Base-by-base conservation (phyloP, 805 yeast genomes). In the Hagleromyces aurorensis region DNA sequence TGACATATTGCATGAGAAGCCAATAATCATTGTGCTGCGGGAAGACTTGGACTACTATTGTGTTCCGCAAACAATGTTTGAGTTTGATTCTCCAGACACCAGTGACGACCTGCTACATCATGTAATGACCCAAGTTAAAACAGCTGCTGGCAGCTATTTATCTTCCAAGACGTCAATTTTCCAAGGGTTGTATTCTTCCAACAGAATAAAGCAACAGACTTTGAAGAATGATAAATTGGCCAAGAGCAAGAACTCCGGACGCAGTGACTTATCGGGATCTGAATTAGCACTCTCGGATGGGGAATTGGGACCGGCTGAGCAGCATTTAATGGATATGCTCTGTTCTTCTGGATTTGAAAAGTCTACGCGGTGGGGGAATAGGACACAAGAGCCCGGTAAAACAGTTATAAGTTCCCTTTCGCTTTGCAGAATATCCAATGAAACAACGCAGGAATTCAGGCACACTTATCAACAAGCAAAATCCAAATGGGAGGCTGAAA, bases 21-120 rank as follows among this genome's bases (percentile, higher is more conserved):
- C 97, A 0, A 79, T 95, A 1, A 78, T 91, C 24, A 85, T 91
- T 33, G 96, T 89, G 4, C 65, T 91, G 32, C 67, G 96, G 39
- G 98, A 91, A 55, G 98, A 91, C 57, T 67, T 91, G 43, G 98
- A 91, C 52, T 91, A 73, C 58, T 91, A 87, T 56, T 83, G 93
- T 40, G 77, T 91, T 11, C 93, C 96, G 3, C 52, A 48, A 29
- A 38, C 39, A 16, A 34, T 42, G 18, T 44, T 50, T 18, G 30
- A 39, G 19, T 53, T 87, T 84, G 23, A 59, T 2, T 58, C 75
- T 21, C 55, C 64, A 27, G 61, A 62, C 13, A 75, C 72, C 25
- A 54, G 49, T 19, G 52, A 51, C 19, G 57, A 48, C 22, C 37
- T 55, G 18, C 40, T 52, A 38, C 56, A 52, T 16, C 50, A 52